Evolutionary conservation across 495 filamentous ascomycete species (phyloP).

Genomic region (Bacidia rubella): DNA sequence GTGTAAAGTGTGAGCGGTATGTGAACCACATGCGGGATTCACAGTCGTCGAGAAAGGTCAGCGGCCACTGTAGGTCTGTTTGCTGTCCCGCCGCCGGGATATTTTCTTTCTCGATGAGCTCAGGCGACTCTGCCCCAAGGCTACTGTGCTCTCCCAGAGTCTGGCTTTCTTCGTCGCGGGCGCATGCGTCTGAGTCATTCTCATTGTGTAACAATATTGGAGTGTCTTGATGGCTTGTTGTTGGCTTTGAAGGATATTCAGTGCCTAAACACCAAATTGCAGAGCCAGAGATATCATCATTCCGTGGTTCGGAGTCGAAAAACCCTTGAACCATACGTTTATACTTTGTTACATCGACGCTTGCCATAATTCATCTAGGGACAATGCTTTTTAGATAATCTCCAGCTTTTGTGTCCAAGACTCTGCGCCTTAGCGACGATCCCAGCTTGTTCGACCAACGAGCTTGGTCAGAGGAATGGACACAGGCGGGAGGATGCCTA

Average conservation of each 20-base stretch:
- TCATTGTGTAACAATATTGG: background rate
- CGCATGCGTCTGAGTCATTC: background rate
- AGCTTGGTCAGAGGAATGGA: no score
- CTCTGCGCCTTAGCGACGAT: no score
- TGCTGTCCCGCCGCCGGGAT: background rate
- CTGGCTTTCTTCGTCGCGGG: background rate
- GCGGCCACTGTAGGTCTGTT: constrained; percentile 54
- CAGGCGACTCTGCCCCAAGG: background rate
- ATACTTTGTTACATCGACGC: constrained; percentile 49
- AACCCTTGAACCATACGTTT: constrained; percentile 83
- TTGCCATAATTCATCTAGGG: constrained; percentile 47
- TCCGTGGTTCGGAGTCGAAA: constrained; percentile 87
- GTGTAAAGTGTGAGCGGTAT: constrained; percentile 75
- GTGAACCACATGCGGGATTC: constrained; percentile 94
- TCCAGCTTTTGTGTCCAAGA: no score
- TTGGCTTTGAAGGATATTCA: constrained; percentile 28
- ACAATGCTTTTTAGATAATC: no score
- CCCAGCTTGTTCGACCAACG: no score
- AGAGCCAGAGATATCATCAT: constrained; percentile 53
- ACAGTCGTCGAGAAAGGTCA: constrained; percentile 79
- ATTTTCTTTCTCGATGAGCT: no score
- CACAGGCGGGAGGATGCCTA: no score
- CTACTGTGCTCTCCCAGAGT: background rate
- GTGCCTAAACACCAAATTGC: constrained; percentile 84
- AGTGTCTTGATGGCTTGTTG: background rate